phyloP scores from a whole-genome alignment of 148 eudicot species.

The Limonium bicolor region DNA sequence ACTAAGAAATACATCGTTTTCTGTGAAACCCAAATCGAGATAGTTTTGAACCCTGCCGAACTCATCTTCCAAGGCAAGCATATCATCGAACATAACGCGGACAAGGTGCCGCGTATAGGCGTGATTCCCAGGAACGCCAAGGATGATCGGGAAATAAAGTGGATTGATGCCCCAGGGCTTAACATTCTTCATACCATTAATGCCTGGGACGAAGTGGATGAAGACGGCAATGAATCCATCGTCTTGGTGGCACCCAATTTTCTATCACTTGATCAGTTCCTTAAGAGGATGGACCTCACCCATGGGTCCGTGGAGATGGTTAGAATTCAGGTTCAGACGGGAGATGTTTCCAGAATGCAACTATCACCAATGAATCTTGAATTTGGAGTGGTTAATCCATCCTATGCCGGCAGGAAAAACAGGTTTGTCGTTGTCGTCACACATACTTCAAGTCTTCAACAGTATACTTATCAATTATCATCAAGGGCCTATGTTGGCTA shows the following conservation, averaged over 20 bases:
- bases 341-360: neutral
- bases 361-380: slow-evolving; percentile 10
- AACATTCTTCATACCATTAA: slow-evolving; percentile 17
- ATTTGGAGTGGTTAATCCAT: slow-evolving; percentile 12
- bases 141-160: slow-evolving; percentile 10
- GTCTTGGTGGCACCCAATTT: slow-evolving; percentile 9
- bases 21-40: slow-evolving; percentile 11
- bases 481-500: too few species aligned
- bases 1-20: slow-evolving; percentile 12
- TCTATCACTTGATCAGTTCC: neutral
- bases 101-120: slow-evolving; percentile 17
- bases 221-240: neutral
- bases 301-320: slow-evolving; percentile 11
- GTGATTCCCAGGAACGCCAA: slow-evolving; percentile 11
- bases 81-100: neutral
- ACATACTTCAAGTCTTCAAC: too few species aligned
- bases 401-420: slow-evolving; percentile 10
- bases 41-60: slow-evolving; percentile 7
- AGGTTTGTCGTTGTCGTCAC: too few species aligned
- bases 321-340: slow-evolving; percentile 5
- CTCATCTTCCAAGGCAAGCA: slow-evolving; percentile 7
- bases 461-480: too few species aligned
- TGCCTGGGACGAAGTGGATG: slow-evolving; percentile 20
- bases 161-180: slow-evolving; percentile 14
- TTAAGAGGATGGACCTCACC: neutral